A percentile compares a stretch with the other conserved stretches of the same genome.
Evolutionary conservation across 2,329 filamentous ascomycete genomes (phyloP).

Genomic region (Rutstroemia sp.): DNA sequence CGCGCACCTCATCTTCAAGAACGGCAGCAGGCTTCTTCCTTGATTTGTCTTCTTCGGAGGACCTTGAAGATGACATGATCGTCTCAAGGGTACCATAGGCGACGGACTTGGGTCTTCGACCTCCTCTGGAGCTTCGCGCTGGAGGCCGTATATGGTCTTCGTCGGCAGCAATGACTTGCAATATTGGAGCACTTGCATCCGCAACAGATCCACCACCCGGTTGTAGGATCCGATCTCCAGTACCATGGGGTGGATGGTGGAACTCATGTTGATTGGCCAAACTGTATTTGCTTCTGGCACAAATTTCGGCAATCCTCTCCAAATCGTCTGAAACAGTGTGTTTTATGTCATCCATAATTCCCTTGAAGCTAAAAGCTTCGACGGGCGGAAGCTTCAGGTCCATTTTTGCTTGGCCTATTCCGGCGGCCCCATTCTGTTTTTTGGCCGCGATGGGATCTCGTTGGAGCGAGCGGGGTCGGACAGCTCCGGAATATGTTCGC

Average conservation of each 20-base stretch:
- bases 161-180: constrained; percentile 50
- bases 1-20: constrained; percentile 47
- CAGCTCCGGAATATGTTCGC: constrained; percentile 50
- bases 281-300: constrained; percentile 56
- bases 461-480: constrained; percentile 29
- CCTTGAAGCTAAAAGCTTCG: constrained; percentile 58
- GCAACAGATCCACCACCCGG: constrained; percentile 15
- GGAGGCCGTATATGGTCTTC: constrained; percentile 39
- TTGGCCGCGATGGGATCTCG: constrained; percentile 22
- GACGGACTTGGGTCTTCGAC: constrained; percentile 24
- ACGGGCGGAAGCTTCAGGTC: constrained; percentile 48
- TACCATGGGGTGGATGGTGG: constrained; percentile 55
- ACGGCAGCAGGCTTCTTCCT: constrained; percentile 50
- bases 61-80: constrained; percentile 59
- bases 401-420: constrained; percentile 19
- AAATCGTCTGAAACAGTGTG: constrained; percentile 47
- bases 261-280: constrained; percentile 61
- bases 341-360: constrained; percentile 50
- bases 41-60: constrained; percentile 53
- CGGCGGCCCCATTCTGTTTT: constrained; percentile 21
- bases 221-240: constrained; percentile 41
- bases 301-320: constrained; percentile 60
- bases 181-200: constrained; percentile 41
- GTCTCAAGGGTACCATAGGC: constrained; percentile 59
- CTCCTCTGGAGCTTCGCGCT: constrained; percentile 20